A percentile compares a stretch with the other conserved stretches of the same genome.
phyloP scores from a whole-genome alignment of 805 yeast genomes.

The Limtongozyma cylindracea region DNA sequence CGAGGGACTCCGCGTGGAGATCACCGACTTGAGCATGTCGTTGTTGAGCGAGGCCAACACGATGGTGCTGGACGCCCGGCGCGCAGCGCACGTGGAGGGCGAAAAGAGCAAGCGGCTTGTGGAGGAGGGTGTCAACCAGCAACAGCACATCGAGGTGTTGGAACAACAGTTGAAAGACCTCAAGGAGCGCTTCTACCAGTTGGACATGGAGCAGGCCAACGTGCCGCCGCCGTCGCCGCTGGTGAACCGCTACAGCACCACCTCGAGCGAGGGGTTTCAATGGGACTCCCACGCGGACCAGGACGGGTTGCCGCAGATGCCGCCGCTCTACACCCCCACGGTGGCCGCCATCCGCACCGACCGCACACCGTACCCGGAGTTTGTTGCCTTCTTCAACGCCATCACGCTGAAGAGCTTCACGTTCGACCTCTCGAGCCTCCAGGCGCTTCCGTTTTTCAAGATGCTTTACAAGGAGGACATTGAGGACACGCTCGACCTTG shows the following conservation, averaged over 20 bases:
- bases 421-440: constrained; percentile 14
- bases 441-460: constrained; percentile 32
- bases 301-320: constrained; percentile 2
- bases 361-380: constrained; percentile 15
- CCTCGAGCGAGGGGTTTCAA: constrained; percentile 1
- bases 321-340: constrained; percentile 10
- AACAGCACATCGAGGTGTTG: constrained; percentile 34
- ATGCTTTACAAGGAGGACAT: constrained; percentile 52
- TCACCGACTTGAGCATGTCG: constrained; percentile 57
- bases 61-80: constrained; percentile 65
- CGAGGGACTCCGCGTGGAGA: constrained; percentile 37
- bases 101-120: constrained; percentile 33
- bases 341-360: constrained; percentile 18
- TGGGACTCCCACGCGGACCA: constrained; percentile 1
- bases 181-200: constrained; percentile 28
- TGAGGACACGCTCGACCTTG: constrained; percentile 22
- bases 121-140: constrained; percentile 29
- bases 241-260: constrained; percentile 2
- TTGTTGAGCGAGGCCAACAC: constrained; percentile 65
- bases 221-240: constrained; percentile 1
- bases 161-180: constrained; percentile 43
- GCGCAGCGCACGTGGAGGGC: constrained; percentile 29
- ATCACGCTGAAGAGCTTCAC: constrained; percentile 10
- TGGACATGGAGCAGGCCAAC: constrained; percentile 16
- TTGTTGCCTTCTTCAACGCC: constrained; percentile 13